Conservation (phyloP, 164 flowering plant genomes). For the Umbellularia californica region DNA sequence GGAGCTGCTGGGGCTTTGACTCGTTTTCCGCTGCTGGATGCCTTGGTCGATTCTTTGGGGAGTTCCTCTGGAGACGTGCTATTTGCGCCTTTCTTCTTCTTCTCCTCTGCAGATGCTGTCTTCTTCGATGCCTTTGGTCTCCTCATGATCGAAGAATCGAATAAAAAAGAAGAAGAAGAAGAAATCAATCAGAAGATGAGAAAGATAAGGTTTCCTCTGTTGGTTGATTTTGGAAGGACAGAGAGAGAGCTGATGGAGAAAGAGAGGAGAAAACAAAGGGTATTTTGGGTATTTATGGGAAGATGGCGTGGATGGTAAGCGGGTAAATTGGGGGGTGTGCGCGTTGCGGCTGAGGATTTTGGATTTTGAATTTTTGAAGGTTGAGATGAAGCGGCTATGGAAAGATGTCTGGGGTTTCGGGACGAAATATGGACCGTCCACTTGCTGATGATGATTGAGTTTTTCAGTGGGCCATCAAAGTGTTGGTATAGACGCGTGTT, state of each 20-base stretch:
- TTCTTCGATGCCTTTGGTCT: conserved; percentile 3
- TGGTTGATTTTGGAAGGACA: not conserved
- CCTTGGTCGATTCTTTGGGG: conserved; percentile 19
- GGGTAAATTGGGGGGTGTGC: not conserved
- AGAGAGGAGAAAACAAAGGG: not conserved
- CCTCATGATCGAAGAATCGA: not conserved
- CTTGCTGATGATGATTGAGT: no score
- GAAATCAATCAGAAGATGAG: not conserved
- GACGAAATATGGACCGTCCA: no score
- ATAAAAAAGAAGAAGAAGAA: not conserved
- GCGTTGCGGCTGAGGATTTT: not conserved
- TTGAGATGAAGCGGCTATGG: no score
- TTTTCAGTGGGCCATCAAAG: no score
- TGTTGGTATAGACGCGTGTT: no score
- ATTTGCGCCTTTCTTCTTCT: not conserved
- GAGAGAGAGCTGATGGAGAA: not conserved
- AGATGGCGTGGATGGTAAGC: conserved; percentile 3
- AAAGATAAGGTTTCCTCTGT: not conserved
- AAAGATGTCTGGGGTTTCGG: no score
- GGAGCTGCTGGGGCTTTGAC: conserved; percentile 34
- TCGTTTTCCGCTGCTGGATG: conserved; percentile 39
- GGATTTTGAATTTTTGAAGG: not conserved
- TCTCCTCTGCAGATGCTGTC: not conserved
- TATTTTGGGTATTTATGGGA: not conserved
- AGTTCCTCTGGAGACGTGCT: conserved; percentile 3